Evolutionary conservation across 1,284 basidiomycete species (phyloP), one percentile per base, ranked within the genome.

Genomic region (Phaffia rhodozyma): DNA sequence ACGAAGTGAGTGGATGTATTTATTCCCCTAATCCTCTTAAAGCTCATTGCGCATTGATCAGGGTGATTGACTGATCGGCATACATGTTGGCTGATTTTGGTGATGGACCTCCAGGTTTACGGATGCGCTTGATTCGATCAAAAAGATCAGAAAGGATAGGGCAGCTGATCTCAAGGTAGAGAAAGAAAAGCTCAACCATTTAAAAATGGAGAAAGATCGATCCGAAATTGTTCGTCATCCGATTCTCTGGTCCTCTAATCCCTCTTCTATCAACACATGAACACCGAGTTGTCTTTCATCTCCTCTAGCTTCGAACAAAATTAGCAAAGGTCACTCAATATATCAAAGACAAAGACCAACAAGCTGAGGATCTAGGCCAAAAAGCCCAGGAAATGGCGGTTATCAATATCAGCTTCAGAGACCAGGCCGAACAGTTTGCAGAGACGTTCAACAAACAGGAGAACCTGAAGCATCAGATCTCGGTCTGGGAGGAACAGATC

Each of bases 61-160:
- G 25, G 38, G 29, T 32, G 23, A 32, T 30, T 20, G 16, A 16
- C 13, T 18, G 21, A 32, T 18, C 11, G 1, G 18, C 6, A 4
- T 47, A 3, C 5, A 16, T 20, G 3, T 20, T 21, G 30, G 11
- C 1, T 30, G 2, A 9, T 57, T 11, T 9, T 25, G n/a, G 32
- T 16, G 3, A 13, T 30, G 1, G 38, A 32, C 63, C 34, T 5
- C 30, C 0, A 93, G 91, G 70, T 97, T 94, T 73, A 97, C 94
- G 1, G 98, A 98, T 73, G 96, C 96, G 1, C 81, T 99, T 2
- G 91, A 97, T 69, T 86, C 87, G 53, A 97, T 98, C 78, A 97
- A 94, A 74, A 71, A 75, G 32, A 78, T 97, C 38, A 82, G 90
- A 60, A 98, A 98, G 74, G 96, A 98, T 58, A 85, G 91, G 20